Conservation (phyloP, 73 alveolate species). For the Urostyla sp. region DNA sequence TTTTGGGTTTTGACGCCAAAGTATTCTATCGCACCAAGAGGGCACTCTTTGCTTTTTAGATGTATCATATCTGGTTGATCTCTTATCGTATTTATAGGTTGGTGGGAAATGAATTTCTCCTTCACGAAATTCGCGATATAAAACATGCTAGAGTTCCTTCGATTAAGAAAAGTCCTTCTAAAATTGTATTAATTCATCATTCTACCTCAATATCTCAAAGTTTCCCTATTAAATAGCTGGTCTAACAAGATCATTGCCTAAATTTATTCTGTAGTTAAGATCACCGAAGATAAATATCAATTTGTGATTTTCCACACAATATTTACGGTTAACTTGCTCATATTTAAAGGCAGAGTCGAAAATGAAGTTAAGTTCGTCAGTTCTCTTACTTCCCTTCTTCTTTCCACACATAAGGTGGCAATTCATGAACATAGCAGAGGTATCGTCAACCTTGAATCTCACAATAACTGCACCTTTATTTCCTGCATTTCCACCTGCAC, state of each 20-base stretch:
- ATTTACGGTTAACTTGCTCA: conserved; percentile 10
- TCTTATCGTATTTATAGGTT: conserved; percentile 89
- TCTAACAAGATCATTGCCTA: conserved; percentile 47
- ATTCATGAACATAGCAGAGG: conserved; percentile 74
- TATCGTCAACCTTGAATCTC: conserved; percentile 78
- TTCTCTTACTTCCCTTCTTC: conserved; percentile 70
- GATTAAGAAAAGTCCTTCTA: conserved; percentile 4
- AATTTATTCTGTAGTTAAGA: conserved; percentile 60
- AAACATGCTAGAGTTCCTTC: conserved; percentile 10
- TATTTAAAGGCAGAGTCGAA: conserved; percentile 70
- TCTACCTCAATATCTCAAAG: background rate
- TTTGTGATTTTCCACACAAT: conserved; percentile 42
- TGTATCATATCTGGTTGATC: conserved; percentile 83
- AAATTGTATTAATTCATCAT: conserved; percentile 19
- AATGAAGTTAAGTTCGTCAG: conserved; percentile 57
- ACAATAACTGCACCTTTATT: conserved; percentile 94
- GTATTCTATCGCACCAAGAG: conserved; percentile 96
- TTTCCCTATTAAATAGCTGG: background rate
- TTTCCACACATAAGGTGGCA: conserved; percentile 89
- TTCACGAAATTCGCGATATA: conserved; percentile 70
- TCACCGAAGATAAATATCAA: conserved; percentile 64
- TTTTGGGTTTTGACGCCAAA: conserved; percentile 55
- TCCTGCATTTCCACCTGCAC: conserved; percentile 92
- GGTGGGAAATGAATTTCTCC: conserved; percentile 91
- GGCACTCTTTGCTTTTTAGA: conserved; percentile 90